Percentiles rank a stretch among this genome's conserved stretches.
phyloP scores from a whole-genome alignment of 257 asterid species.

The Knoxia roxburghii region DNA sequence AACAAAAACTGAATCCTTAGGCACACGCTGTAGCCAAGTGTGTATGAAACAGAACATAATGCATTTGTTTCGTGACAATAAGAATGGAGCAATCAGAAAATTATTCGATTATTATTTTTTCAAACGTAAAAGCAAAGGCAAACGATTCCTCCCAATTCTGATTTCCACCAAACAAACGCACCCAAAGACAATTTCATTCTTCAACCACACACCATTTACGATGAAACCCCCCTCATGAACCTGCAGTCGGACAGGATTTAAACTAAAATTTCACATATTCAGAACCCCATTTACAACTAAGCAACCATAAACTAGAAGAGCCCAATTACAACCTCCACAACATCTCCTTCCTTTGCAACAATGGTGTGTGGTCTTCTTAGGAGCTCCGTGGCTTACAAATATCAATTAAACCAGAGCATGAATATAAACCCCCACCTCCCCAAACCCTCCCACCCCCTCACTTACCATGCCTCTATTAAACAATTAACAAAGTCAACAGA shows the following conservation, averaged over 20 bases:
- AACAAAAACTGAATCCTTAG: slow-evolving; percentile 64
- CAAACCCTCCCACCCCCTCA: neutral
- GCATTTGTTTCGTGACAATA: too few species aligned
- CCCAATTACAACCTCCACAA: slow-evolving; percentile 59
- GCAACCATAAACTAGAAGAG: neutral
- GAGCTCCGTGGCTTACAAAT: too few species aligned
- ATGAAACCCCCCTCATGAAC: slow-evolving; percentile 81
- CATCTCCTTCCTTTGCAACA: slow-evolving; percentile 86
- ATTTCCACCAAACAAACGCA: too few species aligned
- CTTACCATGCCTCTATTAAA: neutral
- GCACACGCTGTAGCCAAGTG: slow-evolving; percentile 64
- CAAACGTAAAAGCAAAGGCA: too few species aligned
- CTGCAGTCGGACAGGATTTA: slow-evolving; percentile 31
- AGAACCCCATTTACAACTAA: neutral
- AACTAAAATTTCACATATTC: neutral
- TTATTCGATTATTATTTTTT: too few species aligned
- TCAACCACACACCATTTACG: slow-evolving; percentile 38
- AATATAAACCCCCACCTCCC: too few species aligned
- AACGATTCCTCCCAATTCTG: too few species aligned
- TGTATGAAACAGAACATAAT: slow-evolving; percentile 12
- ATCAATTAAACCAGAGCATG: too few species aligned
- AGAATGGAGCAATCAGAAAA: too few species aligned
- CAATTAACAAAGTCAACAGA: neutral
- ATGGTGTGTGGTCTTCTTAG: too few species aligned
- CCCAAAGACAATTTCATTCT: slow-evolving; percentile 4